Evolutionary conservation across 176 grass and related monocot species (phyloP).

Genomic region (Chloris gayana): DNA sequence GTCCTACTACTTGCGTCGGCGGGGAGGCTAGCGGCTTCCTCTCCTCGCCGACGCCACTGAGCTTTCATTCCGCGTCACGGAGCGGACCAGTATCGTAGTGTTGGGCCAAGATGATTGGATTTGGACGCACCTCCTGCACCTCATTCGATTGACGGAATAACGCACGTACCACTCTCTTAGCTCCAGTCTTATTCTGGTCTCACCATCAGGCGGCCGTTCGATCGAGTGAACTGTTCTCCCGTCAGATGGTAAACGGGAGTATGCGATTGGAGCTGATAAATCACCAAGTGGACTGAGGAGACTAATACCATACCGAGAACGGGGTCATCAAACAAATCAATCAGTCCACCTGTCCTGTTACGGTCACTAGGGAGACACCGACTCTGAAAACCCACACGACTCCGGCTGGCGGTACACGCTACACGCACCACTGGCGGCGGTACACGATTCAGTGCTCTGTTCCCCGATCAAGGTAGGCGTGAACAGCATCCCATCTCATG

Average conservation of each 20-base stretch:
- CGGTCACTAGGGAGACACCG: too few relatives aligned
- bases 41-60: neutral
- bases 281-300: too few relatives aligned
- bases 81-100: neutral
- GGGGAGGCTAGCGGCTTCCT: too few relatives aligned
- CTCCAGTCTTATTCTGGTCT: too few relatives aligned
- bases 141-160: constrained; percentile 14
- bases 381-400: neutral
- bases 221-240: too few relatives aligned
- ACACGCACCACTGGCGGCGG: neutral
- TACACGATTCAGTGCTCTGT: neutral
- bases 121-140: constrained; percentile 7
- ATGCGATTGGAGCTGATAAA: neutral
- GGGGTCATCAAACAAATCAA: too few relatives aligned
- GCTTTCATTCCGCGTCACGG: constrained; percentile 13
- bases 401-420: neutral
- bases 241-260: neutral
- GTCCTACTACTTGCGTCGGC: neutral
- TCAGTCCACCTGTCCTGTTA: too few relatives aligned
- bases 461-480: neutral
- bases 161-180: neutral
- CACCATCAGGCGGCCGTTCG: too few relatives aligned
- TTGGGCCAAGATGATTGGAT: neutral
- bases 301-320: too few relatives aligned
- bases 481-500: neutral